phyloP scores from a whole-genome alignment of 2,329 filamentous ascomycete genomes.

The Thielaviopsis cerberus region DNA sequence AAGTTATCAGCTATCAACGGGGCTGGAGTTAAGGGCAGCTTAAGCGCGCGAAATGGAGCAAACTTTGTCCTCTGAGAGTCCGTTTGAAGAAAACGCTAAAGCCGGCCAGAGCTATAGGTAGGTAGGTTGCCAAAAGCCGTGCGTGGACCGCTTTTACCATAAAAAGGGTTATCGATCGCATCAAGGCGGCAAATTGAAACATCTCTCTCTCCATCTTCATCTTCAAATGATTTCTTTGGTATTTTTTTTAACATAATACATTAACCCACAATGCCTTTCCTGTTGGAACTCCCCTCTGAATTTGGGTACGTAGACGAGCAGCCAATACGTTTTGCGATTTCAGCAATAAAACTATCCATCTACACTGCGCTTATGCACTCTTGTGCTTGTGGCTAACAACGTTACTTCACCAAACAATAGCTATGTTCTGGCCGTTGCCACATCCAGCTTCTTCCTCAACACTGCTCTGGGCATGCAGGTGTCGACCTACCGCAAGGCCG shows the following conservation, averaged over 20 bases:
- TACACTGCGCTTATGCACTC: neutral
- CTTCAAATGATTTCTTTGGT: neutral
- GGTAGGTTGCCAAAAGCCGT: no score
- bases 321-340: no score
- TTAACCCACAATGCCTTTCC: neutral
- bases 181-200: no score
- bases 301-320: neutral
- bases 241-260: neutral
- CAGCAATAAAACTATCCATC: neutral
- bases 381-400: neutral
- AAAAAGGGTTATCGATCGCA: no score
- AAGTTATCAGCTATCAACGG: no score
- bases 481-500: constrained; percentile 29
- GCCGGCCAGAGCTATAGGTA: no score
- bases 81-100: no score
- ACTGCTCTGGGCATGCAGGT: constrained; percentile 31
- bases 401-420: constrained; percentile 20
- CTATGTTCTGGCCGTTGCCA: constrained; percentile 41
- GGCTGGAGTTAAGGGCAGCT: no score
- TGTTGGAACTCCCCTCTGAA: neutral
- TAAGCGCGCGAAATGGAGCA: no score
- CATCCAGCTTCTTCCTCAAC: constrained; percentile 40
- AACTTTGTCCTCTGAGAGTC: no score
- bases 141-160: no score
- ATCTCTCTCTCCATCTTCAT: neutral